A percentile compares a stretch with the other conserved stretches of the same genome.
Conservation (phyloP, 805 yeast species). For the Starmerella cellae region DNA sequence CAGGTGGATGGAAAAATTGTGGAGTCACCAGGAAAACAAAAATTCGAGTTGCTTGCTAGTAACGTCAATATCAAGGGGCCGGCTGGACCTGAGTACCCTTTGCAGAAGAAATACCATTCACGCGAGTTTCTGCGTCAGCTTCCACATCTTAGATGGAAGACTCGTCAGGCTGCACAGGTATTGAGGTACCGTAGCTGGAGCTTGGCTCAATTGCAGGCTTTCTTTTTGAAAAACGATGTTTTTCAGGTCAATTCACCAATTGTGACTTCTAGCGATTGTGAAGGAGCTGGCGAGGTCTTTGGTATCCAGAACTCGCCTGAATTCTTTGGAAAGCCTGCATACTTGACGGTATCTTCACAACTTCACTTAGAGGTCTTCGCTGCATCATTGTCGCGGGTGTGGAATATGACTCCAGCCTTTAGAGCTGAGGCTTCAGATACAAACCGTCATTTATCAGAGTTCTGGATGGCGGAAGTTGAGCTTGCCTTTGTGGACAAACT, state of each 20-base stretch:
- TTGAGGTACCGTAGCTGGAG: conserved; percentile 60
- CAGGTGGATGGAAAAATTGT: conserved; percentile 34
- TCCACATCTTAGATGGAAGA: conserved; percentile 70
- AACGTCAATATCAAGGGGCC: conserved; percentile 42
- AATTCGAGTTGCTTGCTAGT: conserved; percentile 36
- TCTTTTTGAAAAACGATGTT: conserved; percentile 43
- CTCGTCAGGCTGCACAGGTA: conserved; percentile 49
- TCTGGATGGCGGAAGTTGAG: conserved; percentile 97
- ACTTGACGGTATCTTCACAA: conserved; percentile 82
- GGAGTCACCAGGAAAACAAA: conserved; percentile 39
- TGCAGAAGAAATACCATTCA: conserved; percentile 68
- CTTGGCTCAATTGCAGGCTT: conserved; percentile 40
- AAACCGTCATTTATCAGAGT: conserved; percentile 79
- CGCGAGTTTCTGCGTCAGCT: conserved; percentile 51
- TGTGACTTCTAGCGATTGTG: conserved; percentile 83
- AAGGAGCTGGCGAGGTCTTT: conserved; percentile 93
- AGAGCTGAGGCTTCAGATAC: conserved; percentile 90
- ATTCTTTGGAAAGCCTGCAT: conserved; percentile 50
- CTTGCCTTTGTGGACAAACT: conserved; percentile 48
- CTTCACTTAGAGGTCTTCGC: conserved; percentile 75
- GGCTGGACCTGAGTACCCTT: conserved; percentile 53
- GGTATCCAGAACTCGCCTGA: conserved; percentile 35
- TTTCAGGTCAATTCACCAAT: conserved; percentile 75
- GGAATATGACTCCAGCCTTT: conserved; percentile 85
- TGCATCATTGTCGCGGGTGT: conserved; percentile 62